Conservation (phyloP, 345 rosid genomes). For the Linum usitatissimum region DNA sequence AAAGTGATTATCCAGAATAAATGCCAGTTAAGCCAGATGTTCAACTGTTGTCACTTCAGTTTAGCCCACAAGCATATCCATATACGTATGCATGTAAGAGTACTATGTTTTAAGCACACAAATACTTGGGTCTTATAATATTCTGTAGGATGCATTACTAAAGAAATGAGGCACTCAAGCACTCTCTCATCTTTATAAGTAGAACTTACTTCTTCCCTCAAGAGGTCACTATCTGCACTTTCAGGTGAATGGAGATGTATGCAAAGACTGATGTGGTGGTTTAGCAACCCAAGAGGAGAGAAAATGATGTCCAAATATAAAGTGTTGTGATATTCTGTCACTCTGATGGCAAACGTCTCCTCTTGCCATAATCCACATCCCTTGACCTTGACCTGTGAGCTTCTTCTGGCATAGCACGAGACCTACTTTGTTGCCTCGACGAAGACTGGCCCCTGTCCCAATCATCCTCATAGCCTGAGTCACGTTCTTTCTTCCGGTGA, state of each 20-base stretch:
- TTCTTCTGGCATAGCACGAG: constrained; percentile 52
- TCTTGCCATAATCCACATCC: constrained; percentile 70
- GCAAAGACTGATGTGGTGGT: constrained; percentile 6
- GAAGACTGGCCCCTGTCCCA: constrained; percentile 65
- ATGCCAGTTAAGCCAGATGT: constrained; percentile 11
- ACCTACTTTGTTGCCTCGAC: constrained; percentile 56
- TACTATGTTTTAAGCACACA: constrained; percentile 24
- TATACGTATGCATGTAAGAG: constrained; percentile 15
- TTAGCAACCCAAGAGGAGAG: constrained; percentile 17
- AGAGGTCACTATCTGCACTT: constrained; percentile 20
- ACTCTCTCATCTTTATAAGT: constrained; percentile 24
- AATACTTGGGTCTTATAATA: constrained; percentile 17
- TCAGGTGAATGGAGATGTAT: constrained; percentile 12
- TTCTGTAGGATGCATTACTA: constrained; percentile 23
- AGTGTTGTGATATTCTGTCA: constrained; percentile 15
- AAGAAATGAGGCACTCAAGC: constrained; percentile 18
- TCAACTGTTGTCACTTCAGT: constrained; percentile 15
- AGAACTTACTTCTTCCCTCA: constrained; percentile 46
- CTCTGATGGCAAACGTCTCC: constrained; percentile 50
- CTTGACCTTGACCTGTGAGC: constrained; percentile 58
- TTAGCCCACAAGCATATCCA: constrained; percentile 23
- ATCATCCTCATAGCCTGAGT: constrained; percentile 53
- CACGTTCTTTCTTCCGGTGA: constrained; percentile 58
- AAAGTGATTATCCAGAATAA: not conserved
- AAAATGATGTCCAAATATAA: not conserved